Base-by-base conservation (phyloP, 2,329 filamentous ascomycete species). In the Penicillium sp. region DNA sequence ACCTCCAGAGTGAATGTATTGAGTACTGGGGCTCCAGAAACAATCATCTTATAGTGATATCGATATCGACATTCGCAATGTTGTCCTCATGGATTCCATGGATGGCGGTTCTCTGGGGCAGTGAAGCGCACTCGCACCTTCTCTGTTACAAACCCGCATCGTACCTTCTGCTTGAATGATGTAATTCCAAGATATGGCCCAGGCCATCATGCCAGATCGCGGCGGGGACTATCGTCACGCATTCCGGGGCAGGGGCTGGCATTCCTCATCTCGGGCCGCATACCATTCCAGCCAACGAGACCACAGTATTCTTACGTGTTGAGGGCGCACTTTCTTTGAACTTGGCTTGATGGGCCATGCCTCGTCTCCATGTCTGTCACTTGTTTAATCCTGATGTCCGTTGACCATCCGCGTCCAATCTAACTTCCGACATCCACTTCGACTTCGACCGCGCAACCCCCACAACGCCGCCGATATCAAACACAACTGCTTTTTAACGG, bases 271-370 rank as follows among this genome's bases (percentile, higher is more conserved):
- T 34, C 36, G 35, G 44, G 31, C 40, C 34, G 26, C 51, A 51
- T 51, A 32, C 45, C 57, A 58, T 54, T 54, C 54, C 56, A 47
- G 20, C 46, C 46, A 47, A 47, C 41, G 38, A 50, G 48, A 46
- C 31, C 34, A 38, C 42, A 39, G 31, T 57, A 58, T 59, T 49
- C 43, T 59, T 56, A 58, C 54, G 46, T 43, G 49, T 52, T 57
- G 16, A 47, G 38, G 39, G 16, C 31, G 13, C 42, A 28, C 46
- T 28, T 20, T 29, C 26, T 40, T 18, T 9, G n/a, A n/a, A 41
- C 41, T 38, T 14, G 38, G 40, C 28, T 47, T 23, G 32, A 46
- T 40, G 40, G 42, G 43, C 50, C 46, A 34, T 47, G 40, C 36
- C 29, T 47, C 44, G 18, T 37, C 38, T 27, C 23, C 11, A 40